A percentile compares a stretch with the other conserved stretches of the same genome.
These are phyloP conservation scores for Rhizoclosmatium sp. DNA, from an alignment of 192 early-diverging fungal genomes.

Conservation along the genomic window DNA sequence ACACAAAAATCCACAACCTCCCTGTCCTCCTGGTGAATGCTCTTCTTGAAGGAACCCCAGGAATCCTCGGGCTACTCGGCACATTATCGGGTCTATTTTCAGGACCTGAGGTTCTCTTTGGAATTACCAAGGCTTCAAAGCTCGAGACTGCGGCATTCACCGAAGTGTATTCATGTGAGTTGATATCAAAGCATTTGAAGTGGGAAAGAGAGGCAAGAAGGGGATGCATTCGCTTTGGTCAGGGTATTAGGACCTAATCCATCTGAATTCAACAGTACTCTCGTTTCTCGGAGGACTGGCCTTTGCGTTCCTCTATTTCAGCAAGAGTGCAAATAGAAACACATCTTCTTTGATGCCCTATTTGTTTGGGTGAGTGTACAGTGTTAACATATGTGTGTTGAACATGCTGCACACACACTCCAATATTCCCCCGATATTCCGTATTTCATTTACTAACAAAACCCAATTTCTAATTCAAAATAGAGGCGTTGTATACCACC, in stretches of 20 bases:
- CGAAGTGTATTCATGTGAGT: conserved; percentile 1
- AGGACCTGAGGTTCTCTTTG: conserved; percentile 4
- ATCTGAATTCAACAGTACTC: background rate
- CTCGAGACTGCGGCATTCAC: background rate
- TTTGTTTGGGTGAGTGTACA: background rate
- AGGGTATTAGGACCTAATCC: background rate
- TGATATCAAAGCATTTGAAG: background rate
- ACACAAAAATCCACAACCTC: too few relatives aligned
- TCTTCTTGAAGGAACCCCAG: conserved; percentile 9
- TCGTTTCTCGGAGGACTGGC: background rate
- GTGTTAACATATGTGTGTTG: background rate
- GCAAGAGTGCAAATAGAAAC: conserved; percentile 13
- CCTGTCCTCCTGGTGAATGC: conserved; percentile 6
- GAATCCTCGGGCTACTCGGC: conserved; percentile 10
- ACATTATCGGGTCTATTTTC: background rate
- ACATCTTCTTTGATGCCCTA: background rate
- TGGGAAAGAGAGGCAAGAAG: too few relatives aligned
- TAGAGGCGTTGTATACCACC: conserved; percentile 4
- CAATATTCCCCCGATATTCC: background rate
- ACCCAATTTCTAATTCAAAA: background rate
- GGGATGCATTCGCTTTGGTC: background rate
- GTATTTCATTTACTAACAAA: background rate
- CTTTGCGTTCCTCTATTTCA: background rate
- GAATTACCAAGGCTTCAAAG: too few relatives aligned
- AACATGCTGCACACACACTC: background rate